phyloP scores from a whole-genome alignment of 78 protist species.

The Dictyostelium discoideum region DNA sequence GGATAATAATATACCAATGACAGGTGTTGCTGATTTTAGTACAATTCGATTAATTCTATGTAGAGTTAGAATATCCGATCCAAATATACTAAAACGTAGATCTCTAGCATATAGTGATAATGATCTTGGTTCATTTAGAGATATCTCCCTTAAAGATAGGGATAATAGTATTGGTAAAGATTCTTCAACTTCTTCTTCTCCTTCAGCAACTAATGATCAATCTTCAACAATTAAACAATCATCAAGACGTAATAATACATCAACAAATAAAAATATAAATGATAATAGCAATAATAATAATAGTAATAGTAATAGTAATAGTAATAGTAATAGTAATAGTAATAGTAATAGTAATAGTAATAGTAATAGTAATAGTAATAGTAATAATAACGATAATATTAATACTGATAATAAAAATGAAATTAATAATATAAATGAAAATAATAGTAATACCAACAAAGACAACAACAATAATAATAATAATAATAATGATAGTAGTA shows the following conservation, averaged over 20 bases:
- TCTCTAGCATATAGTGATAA: background rate
- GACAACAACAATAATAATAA: no score
- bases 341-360: background rate
- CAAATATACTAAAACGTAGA: conserved; percentile 18
- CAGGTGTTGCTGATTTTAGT: conserved; percentile 48
- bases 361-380: no score
- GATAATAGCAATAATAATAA: no score
- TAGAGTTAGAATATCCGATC: background rate
- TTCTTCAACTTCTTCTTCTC: background rate
- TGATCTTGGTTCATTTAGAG: conserved; percentile 12
- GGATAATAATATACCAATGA: conserved; percentile 6
- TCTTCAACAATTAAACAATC: background rate
- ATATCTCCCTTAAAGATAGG: conserved; percentile 22
- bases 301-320: background rate
- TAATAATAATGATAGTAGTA: no score
- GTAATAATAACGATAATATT: no score
- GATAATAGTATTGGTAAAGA: conserved; percentile 24
- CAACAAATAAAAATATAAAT: background rate
- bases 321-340: background rate
- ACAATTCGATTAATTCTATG: conserved; percentile 21
- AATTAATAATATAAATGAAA: background rate
- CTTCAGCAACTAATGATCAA: background rate
- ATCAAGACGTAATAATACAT: background rate
- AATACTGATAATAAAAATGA: background rate
- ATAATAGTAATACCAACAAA: background rate